Evolutionary conservation across 306 rosid genomes (phyloP), one percentile per base, ranked within the genome.

Genomic region (Cucurbita pepo): DNA sequence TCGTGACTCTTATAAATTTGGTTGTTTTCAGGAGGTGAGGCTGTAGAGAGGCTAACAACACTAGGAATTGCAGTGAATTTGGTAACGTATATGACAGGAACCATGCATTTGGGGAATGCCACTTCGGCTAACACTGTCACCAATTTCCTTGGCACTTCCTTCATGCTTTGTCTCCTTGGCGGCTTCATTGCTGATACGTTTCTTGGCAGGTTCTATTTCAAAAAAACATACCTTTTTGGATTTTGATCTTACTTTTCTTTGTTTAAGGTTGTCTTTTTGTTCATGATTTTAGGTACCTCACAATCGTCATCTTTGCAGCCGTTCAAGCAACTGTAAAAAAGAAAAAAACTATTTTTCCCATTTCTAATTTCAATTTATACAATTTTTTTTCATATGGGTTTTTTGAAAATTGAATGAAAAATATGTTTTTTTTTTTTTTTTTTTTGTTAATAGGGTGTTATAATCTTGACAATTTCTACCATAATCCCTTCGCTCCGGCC

Each of bases 81-180:
- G 81, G 97, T 94, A 30, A 89, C 96, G 4, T 94, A 94, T 80
- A 69, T 94, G 84, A 87, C 94, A 0, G 87, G 74, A 0, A 86
- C 96, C 4, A 90, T 90, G 98, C 95, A 94, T 81, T 82, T 94
- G 85, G 98, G 98, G 53, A 94, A 83, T 80, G 97, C 96, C 47
- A 77, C 77, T 75, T 83, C 98, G 16, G 98, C 98, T 75, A 94
- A 86, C 66, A 82, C 81, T 3, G 97, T 90, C 83, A 94, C 97
- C 71, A 90, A 94, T 78, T 94, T 90, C 77, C 71, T 89, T 14
- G 98, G 97, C 37, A 89, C 97, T 57, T 94, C 98, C 16, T 90
- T 90, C 72, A 89, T 94, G 97, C 90, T 94, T 53, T 94, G 94
- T 76, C 75, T 94, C 58, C 84, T 94, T 19, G 98, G 98, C 16